phyloP scores from a whole-genome alignment of 1,284 basidiomycete genomes.

The Rhodotorula sp. region DNA sequence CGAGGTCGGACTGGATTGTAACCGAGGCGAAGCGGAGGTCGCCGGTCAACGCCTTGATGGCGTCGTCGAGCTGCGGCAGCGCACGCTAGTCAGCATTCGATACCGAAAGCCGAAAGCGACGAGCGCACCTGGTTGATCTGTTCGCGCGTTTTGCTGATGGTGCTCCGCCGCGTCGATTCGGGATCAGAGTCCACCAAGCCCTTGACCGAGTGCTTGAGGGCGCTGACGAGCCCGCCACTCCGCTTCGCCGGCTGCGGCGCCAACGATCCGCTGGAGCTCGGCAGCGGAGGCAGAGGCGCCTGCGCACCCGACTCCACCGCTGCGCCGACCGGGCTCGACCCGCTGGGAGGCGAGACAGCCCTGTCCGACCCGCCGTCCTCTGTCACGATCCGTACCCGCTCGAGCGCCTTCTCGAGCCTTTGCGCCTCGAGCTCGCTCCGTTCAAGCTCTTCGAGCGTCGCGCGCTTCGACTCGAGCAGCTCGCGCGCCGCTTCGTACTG shows the following conservation, averaged over 20 bases:
- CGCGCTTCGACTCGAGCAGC: constrained; percentile 78
- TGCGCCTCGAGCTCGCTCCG: constrained; percentile 87
- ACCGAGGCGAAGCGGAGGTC: constrained; percentile 93
- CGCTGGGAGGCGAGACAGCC: constrained; percentile 12
- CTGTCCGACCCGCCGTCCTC: constrained; percentile 25
- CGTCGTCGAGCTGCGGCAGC: constrained; percentile 74
- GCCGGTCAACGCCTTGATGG: constrained; percentile 79
- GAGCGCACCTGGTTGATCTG: constrained; percentile 78
- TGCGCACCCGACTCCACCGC: not conserved
- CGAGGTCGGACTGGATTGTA: constrained; percentile 95
- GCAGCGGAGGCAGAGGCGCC: constrained; percentile 15
- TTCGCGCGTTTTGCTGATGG: constrained; percentile 91
- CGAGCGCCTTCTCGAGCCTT: constrained; percentile 81
- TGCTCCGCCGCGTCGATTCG: constrained; percentile 86
- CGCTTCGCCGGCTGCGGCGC: constrained; percentile 9
- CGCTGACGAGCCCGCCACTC: constrained; percentile 71
- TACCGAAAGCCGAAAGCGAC: not conserved
- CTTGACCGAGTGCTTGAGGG: constrained; percentile 89
- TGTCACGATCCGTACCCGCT: constrained; percentile 42
- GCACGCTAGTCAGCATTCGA: not conserved
- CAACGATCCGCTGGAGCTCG: constrained; percentile 1
- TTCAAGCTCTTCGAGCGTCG: constrained; percentile 85
- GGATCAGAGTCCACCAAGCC: constrained; percentile 99
- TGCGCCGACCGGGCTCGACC: not conserved
- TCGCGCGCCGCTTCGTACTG: constrained; percentile 98